Evolutionary conservation across 176 grass and related monocot species (phyloP).

Genomic region (Bonia amplexicaulis): DNA sequence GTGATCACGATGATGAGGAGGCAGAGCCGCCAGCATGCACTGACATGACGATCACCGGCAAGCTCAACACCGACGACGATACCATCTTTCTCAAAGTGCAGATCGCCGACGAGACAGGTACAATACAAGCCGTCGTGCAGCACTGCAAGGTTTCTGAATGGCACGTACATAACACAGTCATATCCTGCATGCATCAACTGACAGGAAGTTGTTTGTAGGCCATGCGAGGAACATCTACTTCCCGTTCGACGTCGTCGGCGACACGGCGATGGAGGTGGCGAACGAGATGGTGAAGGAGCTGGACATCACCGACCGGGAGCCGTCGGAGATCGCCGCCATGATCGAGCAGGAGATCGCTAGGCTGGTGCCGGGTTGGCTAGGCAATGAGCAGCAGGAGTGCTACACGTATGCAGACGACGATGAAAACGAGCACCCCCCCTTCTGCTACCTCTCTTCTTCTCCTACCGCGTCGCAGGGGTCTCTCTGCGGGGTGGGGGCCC

Average conservation of each 20-base stretch:
- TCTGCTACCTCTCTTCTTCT: constrained; percentile 60
- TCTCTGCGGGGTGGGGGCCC: constrained; percentile 14
- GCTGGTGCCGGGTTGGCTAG: constrained; percentile 50
- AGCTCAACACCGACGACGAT: constrained; percentile 78
- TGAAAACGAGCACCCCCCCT: constrained; percentile 45
- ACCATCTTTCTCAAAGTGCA: constrained; percentile 88
- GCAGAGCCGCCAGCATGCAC: neutral
- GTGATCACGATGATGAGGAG: neutral
- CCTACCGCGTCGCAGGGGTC: constrained; percentile 64
- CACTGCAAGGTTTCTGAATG: neutral
- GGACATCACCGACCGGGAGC: constrained; percentile 61
- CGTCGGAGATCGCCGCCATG: constrained; percentile 74
- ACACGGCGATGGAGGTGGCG: constrained; percentile 79
- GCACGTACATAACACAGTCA: no score
- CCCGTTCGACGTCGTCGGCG: constrained; percentile 64
- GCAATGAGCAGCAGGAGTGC: constrained; percentile 9
- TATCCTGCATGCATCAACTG: neutral
- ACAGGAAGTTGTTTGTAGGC: neutral
- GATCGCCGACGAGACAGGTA: constrained; percentile 61
- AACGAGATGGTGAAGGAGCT: constrained; percentile 94
- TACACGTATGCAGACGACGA: constrained; percentile 25
- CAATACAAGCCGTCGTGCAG: no score
- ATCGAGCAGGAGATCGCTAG: constrained; percentile 62
- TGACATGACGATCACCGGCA: constrained; percentile 88
- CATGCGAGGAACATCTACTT: constrained; percentile 82